phyloP scores from a whole-genome alignment of 768 basidiomycete species.

The Lentinula detonsa region DNA sequence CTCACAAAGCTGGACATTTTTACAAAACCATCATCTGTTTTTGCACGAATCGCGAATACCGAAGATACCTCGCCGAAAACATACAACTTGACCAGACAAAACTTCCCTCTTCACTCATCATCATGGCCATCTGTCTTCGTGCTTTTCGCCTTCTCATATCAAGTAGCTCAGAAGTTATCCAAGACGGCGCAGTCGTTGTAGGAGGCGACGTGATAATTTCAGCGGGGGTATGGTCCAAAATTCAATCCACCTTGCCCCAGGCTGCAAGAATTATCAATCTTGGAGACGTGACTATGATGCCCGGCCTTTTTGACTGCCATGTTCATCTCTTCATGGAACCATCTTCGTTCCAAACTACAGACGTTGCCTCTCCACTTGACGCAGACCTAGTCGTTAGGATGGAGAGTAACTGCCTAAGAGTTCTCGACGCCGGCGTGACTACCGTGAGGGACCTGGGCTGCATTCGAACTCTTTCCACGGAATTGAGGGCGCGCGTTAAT shows the following conservation, averaged over 20 bases:
- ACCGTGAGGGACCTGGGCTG: constrained; percentile 3
- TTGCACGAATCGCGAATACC: neutral
- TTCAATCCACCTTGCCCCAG: neutral
- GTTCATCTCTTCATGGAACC: constrained; percentile 8
- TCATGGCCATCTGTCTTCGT: neutral
- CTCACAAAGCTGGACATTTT: neutral
- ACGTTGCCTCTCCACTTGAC: neutral
- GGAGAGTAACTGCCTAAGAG: neutral
- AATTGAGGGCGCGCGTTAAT: neutral
- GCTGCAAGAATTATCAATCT: neutral
- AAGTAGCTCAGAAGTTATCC: neutral
- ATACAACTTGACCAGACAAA: neutral
- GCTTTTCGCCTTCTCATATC: constrained; percentile 1
- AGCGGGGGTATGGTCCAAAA: neutral
- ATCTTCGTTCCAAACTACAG: neutral
- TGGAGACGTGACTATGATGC: constrained; percentile 6
- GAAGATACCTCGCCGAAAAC: neutral
- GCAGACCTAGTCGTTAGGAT: neutral
- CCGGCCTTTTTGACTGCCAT: constrained; percentile 6
- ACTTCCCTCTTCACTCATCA: neutral
- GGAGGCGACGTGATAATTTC: neutral
- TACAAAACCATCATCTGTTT: neutral
- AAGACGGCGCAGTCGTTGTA: constrained; percentile 3
- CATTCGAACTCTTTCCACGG: neutral
- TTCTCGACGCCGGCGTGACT: constrained; percentile 5